Evolutionary conservation across 495 filamentous ascomycete species (phyloP).

Genomic region (Talaromyces proteolyticus): DNA sequence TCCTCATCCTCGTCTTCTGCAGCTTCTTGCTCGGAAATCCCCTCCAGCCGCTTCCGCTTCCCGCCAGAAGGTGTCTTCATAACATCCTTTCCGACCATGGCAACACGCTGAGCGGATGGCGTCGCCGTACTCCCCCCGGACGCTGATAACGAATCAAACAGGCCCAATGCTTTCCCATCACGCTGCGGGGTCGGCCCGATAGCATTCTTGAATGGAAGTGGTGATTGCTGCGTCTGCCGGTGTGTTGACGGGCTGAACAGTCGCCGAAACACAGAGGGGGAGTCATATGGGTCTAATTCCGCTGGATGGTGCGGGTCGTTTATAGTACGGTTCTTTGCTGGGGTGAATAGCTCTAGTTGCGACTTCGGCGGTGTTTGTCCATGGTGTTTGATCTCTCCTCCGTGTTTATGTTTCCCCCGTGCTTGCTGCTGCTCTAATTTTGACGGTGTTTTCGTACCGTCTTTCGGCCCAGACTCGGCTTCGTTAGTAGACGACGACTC

Average conservation of each 20-base stretch:
- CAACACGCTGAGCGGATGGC: constrained; percentile 27
- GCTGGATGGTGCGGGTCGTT: constrained; percentile 28
- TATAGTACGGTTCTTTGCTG: constrained; percentile 35
- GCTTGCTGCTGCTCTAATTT: constrained; percentile 12
- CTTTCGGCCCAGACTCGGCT: not conserved
- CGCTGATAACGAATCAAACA: constrained; percentile 81
- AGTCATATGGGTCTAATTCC: constrained; percentile 49
- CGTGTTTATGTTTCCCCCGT: constrained; percentile 34
- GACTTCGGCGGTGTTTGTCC: constrained; percentile 21
- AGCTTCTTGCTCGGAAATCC: constrained; percentile 18
- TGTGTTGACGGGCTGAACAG: constrained; percentile 55
- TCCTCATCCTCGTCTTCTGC: constrained; percentile 27
- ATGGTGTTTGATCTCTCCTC: not conserved
- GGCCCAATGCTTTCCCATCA: constrained; percentile 76
- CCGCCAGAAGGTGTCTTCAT: constrained; percentile 36
- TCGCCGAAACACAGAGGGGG: constrained; percentile 50
- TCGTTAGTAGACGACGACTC: constrained; percentile 17
- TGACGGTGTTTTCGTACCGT: not conserved
- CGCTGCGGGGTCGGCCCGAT: constrained; percentile 90
- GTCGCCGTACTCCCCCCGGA: constrained; percentile 45
- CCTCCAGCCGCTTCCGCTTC: constrained; percentile 16
- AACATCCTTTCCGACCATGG: constrained; percentile 20
- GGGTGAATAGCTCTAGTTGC: constrained; percentile 34
- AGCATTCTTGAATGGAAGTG: constrained; percentile 29
- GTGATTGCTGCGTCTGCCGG: constrained; percentile 28